Conservation (phyloP, 805 yeast genomes). For the Yarrowia yakushimensis region DNA sequence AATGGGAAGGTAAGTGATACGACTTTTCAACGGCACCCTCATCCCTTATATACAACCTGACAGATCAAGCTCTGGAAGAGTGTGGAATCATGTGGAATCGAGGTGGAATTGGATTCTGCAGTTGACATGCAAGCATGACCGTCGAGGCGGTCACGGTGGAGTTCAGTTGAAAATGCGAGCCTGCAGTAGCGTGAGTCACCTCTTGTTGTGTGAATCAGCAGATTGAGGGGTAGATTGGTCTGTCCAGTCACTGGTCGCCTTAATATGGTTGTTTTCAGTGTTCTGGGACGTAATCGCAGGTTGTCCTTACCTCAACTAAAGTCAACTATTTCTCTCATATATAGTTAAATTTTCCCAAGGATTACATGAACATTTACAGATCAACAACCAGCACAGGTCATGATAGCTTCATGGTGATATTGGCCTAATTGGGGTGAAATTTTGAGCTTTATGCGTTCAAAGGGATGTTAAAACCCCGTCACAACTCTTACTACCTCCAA, state of each 20-base stretch:
- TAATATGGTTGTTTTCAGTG: no score
- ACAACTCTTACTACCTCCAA: neutral
- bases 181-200: neutral
- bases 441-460: no score
- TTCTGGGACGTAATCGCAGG: no score
- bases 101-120: neutral
- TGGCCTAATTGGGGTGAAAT: no score
- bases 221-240: neutral
- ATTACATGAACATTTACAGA: no score
- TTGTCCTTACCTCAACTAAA: neutral
- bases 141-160: neutral
- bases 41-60: neutral
- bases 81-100: constrained; percentile 13
- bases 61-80: neutral
- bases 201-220: neutral
- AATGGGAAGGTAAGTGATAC: neutral
- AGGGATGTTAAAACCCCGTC: neutral
- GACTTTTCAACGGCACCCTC: neutral
- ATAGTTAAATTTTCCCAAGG: neutral
- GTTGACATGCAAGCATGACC: constrained; percentile 2
- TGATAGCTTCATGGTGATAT: no score
- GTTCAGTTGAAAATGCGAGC: neutral
- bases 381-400: no score
- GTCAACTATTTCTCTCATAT: no score
- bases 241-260: neutral